Conservation (phyloP, 441 rosid species). For the Pelargonium cotyledonis region DNA sequence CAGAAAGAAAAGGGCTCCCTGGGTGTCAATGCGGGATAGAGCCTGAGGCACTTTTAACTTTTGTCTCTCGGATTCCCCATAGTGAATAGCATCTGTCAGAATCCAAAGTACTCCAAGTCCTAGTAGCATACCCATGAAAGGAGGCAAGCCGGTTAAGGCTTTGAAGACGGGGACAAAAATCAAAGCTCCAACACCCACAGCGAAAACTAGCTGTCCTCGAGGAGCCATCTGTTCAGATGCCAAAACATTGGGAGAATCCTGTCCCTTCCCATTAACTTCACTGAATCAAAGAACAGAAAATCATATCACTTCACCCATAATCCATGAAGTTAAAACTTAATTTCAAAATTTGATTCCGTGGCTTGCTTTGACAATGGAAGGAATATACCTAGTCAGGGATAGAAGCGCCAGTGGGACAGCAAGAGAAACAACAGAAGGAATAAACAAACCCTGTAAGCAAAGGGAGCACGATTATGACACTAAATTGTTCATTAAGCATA, state of each 20-base stretch:
- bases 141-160: slow-evolving; percentile 90
- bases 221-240: slow-evolving; percentile 93
- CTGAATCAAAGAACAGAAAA: slow-evolving; percentile 40
- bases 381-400: slow-evolving; percentile 77
- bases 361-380: slow-evolving; percentile 21
- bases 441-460: slow-evolving; percentile 48
- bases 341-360: slow-evolving; percentile 6
- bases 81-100: slow-evolving; percentile 93
- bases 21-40: slow-evolving; percentile 83
- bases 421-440: slow-evolving; percentile 77
- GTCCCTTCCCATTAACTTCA: slow-evolving; percentile 80
- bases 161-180: slow-evolving; percentile 89
- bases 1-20: slow-evolving; percentile 86
- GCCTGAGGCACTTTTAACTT: slow-evolving; percentile 93
- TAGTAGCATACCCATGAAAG: slow-evolving; percentile 88
- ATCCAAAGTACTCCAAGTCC: slow-evolving; percentile 98
- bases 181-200: slow-evolving; percentile 79
- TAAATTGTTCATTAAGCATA: not conserved
- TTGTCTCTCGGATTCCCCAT: slow-evolving; percentile 85
- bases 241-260: slow-evolving; percentile 46
- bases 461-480: slow-evolving; percentile 8
- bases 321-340: slow-evolving; percentile 12
- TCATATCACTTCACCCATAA: slow-evolving; percentile 20
- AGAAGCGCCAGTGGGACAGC: slow-evolving; percentile 81
- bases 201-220: slow-evolving; percentile 73